Evolutionary conservation across 768 basidiomycete species (phyloP), one percentile per base, ranked within the genome.

Genomic region (Lactarius sanguifluus): DNA sequence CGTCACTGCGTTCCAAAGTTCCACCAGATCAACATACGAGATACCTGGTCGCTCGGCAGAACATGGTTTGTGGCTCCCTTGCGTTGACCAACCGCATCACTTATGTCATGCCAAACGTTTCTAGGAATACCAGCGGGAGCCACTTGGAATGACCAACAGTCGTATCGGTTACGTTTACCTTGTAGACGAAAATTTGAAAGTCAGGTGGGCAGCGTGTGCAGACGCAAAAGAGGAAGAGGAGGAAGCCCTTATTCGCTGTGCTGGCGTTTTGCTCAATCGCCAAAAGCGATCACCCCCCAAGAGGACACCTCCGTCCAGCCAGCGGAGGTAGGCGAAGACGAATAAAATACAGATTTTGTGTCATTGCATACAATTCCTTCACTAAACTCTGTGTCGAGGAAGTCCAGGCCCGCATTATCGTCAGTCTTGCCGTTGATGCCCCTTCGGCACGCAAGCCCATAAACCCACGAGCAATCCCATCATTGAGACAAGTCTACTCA

Each of bases 181-280:
- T 15, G 85, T 98, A 32, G 96, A 98, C 73, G 85, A 88, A 75
- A 86, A 92, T 66, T 75, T 87, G 67, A 91, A 87, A 75, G 84
- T 98, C 57, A 84, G 96, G 23, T 98, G 96, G 96, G 96, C 90
- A 1, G 96, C 86, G 12, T 91, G 94, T 70, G 94, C 90, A 8
- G 91, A 92, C 71, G 92, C 95, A 0, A 89, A 84, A 66, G 73
- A 76, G 3, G 87, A 92, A 66, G 96, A 98, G 75, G 79, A 83
- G 3, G 78, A 84, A 64, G 83, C 86, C 15, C 77, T 97, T 62
- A 81, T 88, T 75, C 86, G 78, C 47, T 93, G 92, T 71, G 81
- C 86, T 0, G 84, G 84, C 5, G 88, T 92, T 3, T 79, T 94
- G 23, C 73, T 94, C 67, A 84, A 84, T 56, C 79, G 92, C 65